Conservation (phyloP, 768 basidiomycete genomes). For the Lyophyllum shimeji region DNA sequence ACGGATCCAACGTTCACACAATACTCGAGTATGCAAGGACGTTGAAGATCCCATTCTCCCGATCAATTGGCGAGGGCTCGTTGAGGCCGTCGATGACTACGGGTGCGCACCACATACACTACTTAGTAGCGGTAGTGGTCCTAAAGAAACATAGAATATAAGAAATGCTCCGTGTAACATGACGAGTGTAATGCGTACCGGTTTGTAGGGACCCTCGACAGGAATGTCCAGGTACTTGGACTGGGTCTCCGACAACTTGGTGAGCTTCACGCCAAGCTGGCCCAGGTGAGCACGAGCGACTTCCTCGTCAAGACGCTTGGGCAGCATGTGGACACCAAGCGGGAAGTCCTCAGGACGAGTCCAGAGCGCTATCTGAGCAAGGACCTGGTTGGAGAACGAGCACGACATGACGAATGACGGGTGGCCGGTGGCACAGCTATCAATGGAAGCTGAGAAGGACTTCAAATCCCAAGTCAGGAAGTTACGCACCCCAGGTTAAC, state of each 20-base stretch:
- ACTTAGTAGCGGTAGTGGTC: conserved; percentile 48
- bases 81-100: conserved; percentile 67
- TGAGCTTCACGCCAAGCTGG: conserved; percentile 93
- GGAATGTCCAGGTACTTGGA: conserved; percentile 92
- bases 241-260: conserved; percentile 69
- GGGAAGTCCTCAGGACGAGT: conserved; percentile 90
- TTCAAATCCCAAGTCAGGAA: not conserved
- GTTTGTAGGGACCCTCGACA: conserved; percentile 67
- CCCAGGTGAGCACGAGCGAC: conserved; percentile 95
- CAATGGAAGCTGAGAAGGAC: conserved; percentile 5
- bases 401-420: conserved; percentile 99
- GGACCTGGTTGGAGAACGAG: conserved; percentile 98
- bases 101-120: conserved; percentile 25
- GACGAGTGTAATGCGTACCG: conserved; percentile 26
- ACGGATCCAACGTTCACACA: conserved; percentile 50
- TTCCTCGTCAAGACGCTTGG: conserved; percentile 98
- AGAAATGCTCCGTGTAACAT: not conserved
- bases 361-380: conserved; percentile 99
- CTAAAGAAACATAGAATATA: conserved; percentile 17
- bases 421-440: conserved; percentile 93
- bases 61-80: conserved; percentile 65
- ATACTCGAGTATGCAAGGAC: conserved; percentile 44
- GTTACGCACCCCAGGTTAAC: conserved; percentile 89
- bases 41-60: conserved; percentile 67
- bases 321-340: conserved; percentile 97